Evolutionary conservation across 257 asterid genomes (phyloP), one percentile per base, ranked within the genome.

Genomic region (Avicennia marina): DNA sequence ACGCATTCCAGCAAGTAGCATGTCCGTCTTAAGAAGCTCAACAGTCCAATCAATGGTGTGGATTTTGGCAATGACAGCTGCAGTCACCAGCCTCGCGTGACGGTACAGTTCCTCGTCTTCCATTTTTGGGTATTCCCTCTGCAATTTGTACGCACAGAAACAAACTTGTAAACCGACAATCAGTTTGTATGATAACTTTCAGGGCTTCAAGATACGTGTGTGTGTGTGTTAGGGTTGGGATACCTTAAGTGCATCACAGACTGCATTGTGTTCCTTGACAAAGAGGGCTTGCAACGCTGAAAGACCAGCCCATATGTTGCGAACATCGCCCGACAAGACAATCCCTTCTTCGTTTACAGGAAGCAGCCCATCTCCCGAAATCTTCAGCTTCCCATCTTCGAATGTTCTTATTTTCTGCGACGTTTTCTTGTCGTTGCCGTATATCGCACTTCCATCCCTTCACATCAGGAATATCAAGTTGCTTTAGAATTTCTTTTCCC

Each of bases 11-110:
- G 87, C 90, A 0, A 18, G 72, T 24, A 81, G 26, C 20, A 60
- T 79, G 32, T 79, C 77, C 0, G 83, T 82, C 34, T 79, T 85
- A 7, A 81, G 87, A 58, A 85, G 87, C 62, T 81, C 94, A 8
- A 85, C 72, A 0, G 90, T 79, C 94, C 94, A 84, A 48, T 85
- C 94, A 56, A 85, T 81, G 26, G 94, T 81, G 80, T 85, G 94
- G 41, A 85, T 59, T 59, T 85, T 85, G 0, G 94, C 90, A 5
- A 81, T 81, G 0, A 81, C 82, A 0, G 94, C 87, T 21, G 90
- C 71, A 15, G 90, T 85, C 41, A 79, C 87, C 7, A 77, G 71
- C 64, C 90, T 77, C 2, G 85, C 85, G 24, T 75, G 75, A 0
- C 64, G 74, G 45, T 81, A 85, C 26, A 85, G 26, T 4, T 79